These are phyloP conservation scores for Paraurostyla sp. DNA, from an alignment of 73 alveolate species.

Conservation along the genomic window DNA sequence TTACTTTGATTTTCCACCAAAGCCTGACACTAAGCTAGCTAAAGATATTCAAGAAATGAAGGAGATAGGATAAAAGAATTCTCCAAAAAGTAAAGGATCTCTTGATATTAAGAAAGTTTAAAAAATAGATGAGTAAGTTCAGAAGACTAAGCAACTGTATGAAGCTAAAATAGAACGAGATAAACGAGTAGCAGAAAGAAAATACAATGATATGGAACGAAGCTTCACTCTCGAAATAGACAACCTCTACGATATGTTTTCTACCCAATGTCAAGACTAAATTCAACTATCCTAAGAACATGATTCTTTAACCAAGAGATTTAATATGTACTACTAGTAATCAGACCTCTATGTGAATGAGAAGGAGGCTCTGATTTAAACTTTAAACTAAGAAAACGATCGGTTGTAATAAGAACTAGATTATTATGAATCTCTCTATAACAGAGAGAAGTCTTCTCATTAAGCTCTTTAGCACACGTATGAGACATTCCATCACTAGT, in stretches of 20 bases:
- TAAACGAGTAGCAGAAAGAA: neutral
- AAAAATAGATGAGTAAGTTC: neutral
- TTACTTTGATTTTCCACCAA: slow-evolving; percentile 46
- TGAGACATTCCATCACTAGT: neutral
- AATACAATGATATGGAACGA: neutral
- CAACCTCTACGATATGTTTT: neutral
- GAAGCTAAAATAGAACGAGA: slow-evolving; percentile 27
- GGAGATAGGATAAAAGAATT: neutral
- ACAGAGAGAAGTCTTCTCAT: neutral
- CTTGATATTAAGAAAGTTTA: neutral
- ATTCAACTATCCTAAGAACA: neutral
- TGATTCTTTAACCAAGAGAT: neutral
- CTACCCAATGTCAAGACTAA: neutral
- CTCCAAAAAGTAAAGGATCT: neutral
- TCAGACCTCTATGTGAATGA: neutral
- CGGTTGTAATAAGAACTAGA: neutral
- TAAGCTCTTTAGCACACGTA: neutral
- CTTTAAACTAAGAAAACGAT: neutral
- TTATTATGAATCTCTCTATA: neutral
- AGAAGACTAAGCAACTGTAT: slow-evolving; percentile 18
- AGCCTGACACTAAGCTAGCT: slow-evolving; percentile 9
- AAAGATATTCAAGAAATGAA: neutral
- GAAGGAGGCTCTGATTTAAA: neutral
- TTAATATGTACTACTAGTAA: slow-evolving; percentile 8
- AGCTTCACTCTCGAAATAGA: slow-evolving; percentile 18